phyloP scores from a whole-genome alignment of 2,329 filamentous ascomycete genomes.

The Teratosphaeria pseudoeucalypti region DNA sequence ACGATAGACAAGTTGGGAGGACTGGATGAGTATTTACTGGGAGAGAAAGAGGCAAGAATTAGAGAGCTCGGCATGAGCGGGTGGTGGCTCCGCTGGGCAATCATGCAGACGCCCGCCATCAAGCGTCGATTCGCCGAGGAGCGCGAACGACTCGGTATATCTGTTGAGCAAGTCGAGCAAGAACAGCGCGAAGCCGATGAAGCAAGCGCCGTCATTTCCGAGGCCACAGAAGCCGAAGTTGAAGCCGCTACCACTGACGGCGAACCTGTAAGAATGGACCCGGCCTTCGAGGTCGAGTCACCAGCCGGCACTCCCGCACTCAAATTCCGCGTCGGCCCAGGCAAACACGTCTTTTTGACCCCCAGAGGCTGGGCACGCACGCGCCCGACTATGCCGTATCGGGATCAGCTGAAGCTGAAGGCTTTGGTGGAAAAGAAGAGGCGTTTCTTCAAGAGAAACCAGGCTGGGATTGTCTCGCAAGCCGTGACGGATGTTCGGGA shows the following conservation, averaged over 20 bases:
- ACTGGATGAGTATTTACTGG: constrained; percentile 82
- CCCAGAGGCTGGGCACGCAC: constrained; percentile 21
- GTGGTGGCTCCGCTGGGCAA: constrained; percentile 79
- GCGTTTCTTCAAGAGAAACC: background rate
- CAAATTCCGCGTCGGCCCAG: constrained; percentile 21
- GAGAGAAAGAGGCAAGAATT: constrained; percentile 64
- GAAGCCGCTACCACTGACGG: constrained; percentile 2
- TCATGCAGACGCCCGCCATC: constrained; percentile 69
- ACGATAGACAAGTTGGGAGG: constrained; percentile 75
- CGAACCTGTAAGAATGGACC: constrained; percentile 16
- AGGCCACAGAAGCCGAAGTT: constrained; percentile 9
- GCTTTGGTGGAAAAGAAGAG: background rate
- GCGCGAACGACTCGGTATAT: constrained; percentile 55
- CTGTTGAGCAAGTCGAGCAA: constrained; percentile 20
- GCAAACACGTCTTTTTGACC: constrained; percentile 22
- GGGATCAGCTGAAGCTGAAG: background rate
- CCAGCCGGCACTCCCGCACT: constrained; percentile 15
- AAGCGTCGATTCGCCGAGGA: constrained; percentile 56
- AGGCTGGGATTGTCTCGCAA: background rate
- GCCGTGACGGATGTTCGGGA: background rate
- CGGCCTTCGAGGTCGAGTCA: constrained; percentile 18
- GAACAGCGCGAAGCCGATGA: constrained; percentile 9
- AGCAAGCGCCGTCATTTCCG: constrained; percentile 5
- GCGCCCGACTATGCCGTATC: constrained; percentile 5
- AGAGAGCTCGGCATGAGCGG: constrained; percentile 81